Percentiles rank a stretch among this genome's conserved stretches.
These are phyloP conservation scores for Arthroderma sp. DNA, from an alignment of 2,329 filamentous ascomycete genomes.

Conservation along the genomic window DNA sequence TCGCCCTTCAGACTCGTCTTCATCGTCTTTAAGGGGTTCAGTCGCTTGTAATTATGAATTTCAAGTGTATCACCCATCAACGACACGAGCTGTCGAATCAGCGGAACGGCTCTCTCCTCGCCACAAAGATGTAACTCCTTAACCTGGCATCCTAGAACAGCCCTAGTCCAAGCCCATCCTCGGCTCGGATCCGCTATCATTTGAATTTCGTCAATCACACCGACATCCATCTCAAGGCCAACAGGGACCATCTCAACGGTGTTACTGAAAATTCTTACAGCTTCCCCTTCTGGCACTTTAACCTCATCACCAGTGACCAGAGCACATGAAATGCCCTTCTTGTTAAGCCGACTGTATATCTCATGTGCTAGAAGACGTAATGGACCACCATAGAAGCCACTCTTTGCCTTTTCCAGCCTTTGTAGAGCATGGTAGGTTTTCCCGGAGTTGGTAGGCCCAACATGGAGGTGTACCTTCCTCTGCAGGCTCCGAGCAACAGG, in stretches of 20 bases:
- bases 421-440: conserved; percentile 94
- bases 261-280: conserved; percentile 57
- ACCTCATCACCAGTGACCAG: conserved; percentile 87
- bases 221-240: conserved; percentile 58
- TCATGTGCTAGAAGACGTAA: conserved; percentile 83
- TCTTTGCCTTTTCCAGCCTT: conserved; percentile 61
- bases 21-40: conserved; percentile 65
- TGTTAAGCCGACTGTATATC: conserved; percentile 75
- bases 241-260: conserved; percentile 82
- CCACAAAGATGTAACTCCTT: conserved; percentile 89
- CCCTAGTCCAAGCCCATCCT: conserved; percentile 91
- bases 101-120: conserved; percentile 66
- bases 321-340: conserved; percentile 63
- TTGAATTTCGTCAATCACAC: conserved; percentile 96
- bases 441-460: conserved; percentile 93
- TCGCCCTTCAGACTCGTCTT: conserved; percentile 50
- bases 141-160: conserved; percentile 73
- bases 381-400: conserved; percentile 82
- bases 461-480: conserved; percentile 78
- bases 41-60: conserved; percentile 69
- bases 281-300: conserved; percentile 50
- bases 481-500: conserved; percentile 69
- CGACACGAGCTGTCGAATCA: conserved; percentile 67
- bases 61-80: conserved; percentile 70
- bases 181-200: conserved; percentile 75